A percentile compares a stretch with the other conserved stretches of the same genome.
phyloP scores from a whole-genome alignment of 352 stramenopile species.

The Halophytophthora batemanensis region DNA sequence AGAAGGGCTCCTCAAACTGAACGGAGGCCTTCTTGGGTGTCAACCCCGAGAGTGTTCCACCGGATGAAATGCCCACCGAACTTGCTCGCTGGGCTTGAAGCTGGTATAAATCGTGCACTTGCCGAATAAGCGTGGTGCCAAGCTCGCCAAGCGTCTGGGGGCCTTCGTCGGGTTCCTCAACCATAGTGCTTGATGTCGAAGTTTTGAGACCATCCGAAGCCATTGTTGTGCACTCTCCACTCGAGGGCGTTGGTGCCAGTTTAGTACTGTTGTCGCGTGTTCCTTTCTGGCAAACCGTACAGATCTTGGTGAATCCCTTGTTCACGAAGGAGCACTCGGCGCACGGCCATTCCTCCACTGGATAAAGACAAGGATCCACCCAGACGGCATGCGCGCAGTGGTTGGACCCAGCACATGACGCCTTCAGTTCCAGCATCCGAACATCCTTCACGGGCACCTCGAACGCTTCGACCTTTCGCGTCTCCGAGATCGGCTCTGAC shows the following conservation, averaged over 20 bases:
- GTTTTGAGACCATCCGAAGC: background rate
- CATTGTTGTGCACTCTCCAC: background rate
- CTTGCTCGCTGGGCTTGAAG: constrained; percentile 9
- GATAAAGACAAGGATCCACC: constrained; percentile 68
- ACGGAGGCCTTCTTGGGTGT: constrained; percentile 10
- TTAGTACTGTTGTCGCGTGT: constrained; percentile 16
- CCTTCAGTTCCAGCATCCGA: constrained; percentile 76
- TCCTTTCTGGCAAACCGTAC: constrained; percentile 44
- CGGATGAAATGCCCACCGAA: background rate
- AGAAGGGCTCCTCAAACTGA: constrained; percentile 79
- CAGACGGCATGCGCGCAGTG: constrained; percentile 77
- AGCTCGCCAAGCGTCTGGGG: constrained; percentile 15
- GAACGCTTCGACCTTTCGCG: constrained; percentile 43
- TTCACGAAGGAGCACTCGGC: constrained; percentile 65
- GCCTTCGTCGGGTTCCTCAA: constrained; percentile 3
- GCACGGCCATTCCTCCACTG: constrained; percentile 74
- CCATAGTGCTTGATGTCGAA: background rate
- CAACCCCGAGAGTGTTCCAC: background rate
- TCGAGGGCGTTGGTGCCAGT: background rate
- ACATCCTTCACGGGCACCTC: constrained; percentile 52
- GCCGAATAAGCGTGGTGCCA: constrained; percentile 20
- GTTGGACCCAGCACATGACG: constrained; percentile 71
- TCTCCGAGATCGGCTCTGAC: constrained; percentile 54
- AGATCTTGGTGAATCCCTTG: constrained; percentile 49
- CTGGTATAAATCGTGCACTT: constrained; percentile 34